Conservation (phyloP, 306 rosid species). For the Pyrus pyrifolia region DNA sequence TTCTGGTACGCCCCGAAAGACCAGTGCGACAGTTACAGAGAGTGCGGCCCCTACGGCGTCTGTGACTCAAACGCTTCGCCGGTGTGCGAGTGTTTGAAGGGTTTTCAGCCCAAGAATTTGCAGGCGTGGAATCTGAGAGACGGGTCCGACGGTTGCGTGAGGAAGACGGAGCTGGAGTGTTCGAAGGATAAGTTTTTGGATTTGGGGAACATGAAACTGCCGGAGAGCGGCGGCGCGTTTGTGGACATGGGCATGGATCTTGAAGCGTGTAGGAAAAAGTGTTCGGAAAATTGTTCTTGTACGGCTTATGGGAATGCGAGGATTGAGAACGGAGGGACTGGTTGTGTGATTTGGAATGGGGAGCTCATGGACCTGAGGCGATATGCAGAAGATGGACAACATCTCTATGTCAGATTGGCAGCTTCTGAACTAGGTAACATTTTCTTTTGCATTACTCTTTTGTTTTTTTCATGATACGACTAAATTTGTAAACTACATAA, state of each 20-base stretch:
- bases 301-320: constrained; percentile 44
- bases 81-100: constrained; percentile 53
- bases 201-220: constrained; percentile 45
- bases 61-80: constrained; percentile 62
- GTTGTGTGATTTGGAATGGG: constrained; percentile 56
- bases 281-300: constrained; percentile 52
- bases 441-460: background rate
- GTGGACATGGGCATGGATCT: constrained; percentile 35
- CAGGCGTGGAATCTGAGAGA: constrained; percentile 69
- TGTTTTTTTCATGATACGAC: background rate
- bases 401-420: constrained; percentile 48
- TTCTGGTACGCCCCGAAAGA: constrained; percentile 73
- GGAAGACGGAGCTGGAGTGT: constrained; percentile 42
- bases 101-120: constrained; percentile 50
- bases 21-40: constrained; percentile 36
- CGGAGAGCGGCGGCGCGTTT: constrained; percentile 42
- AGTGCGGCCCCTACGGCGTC: constrained; percentile 56
- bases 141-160: constrained; percentile 73
- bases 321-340: constrained; percentile 34
- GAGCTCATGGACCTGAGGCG: constrained; percentile 42
- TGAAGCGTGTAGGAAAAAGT: constrained; percentile 33
- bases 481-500: too few species aligned
- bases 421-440: constrained; percentile 62
- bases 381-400: constrained; percentile 47
- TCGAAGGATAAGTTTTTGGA: constrained; percentile 33